Percentiles rank a stretch among this genome's conserved stretches.
Conservation (phyloP, 1,284 basidiomycete genomes). For the Sphaerobolus stellatus region DNA sequence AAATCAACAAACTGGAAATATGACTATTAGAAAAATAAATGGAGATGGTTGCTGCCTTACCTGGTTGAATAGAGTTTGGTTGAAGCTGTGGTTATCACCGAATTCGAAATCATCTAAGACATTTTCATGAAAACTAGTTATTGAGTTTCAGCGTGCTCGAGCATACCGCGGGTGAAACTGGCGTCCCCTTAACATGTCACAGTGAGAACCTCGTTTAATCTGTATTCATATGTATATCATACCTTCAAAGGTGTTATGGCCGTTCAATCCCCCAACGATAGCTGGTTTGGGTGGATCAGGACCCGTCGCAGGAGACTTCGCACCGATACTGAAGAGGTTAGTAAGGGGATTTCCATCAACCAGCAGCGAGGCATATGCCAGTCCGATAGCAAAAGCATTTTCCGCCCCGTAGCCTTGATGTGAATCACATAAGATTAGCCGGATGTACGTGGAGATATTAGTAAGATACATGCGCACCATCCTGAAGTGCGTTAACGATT, state of each 20-base stretch:
- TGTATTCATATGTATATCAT: no score
- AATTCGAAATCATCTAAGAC: not conserved
- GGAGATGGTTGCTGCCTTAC: not conserved
- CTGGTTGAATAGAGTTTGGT: not conserved
- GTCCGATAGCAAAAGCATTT: not conserved
- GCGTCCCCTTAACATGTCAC: not conserved
- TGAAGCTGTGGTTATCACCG: not conserved
- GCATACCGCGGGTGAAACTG: slow-evolving; percentile 1
- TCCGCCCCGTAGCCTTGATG: slow-evolving; percentile 3
- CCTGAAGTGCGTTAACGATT: not conserved
- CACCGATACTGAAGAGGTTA: slow-evolving; percentile 5
- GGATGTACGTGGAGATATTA: no score
- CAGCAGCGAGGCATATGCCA: not conserved
- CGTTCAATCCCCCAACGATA: slow-evolving; percentile 1
- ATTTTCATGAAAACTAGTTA: not conserved
- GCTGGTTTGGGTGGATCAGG: slow-evolving; percentile 3
- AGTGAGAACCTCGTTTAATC: no score
- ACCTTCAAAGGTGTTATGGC: slow-evolving; percentile 7
- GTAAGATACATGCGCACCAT: no score
- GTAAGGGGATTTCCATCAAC: slow-evolving; percentile 8
- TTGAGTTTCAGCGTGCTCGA: no score
- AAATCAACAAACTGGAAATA: not conserved
- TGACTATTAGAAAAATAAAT: not conserved
- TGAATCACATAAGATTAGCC: no score
- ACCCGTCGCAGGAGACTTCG: not conserved